These are phyloP conservation scores for Halophytophthora polymorphica DNA, from an alignment of 352 stramenopile species.

Conservation along the genomic window DNA sequence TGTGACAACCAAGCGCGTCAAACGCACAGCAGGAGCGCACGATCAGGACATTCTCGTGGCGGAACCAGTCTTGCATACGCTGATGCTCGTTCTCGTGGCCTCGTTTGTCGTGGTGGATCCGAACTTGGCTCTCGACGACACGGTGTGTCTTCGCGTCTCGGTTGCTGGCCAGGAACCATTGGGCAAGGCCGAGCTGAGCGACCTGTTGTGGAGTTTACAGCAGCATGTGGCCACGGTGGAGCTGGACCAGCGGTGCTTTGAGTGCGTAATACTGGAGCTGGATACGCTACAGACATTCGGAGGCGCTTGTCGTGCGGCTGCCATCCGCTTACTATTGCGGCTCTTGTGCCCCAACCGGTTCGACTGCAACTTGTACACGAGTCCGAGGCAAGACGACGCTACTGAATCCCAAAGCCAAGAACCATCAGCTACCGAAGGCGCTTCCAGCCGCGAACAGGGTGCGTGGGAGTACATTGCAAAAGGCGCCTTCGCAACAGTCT, in stretches of 20 bases:
- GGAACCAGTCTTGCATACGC: constrained; percentile 21
- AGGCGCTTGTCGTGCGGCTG: constrained; percentile 20
- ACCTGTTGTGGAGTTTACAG: constrained; percentile 49
- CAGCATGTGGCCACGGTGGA: constrained; percentile 23
- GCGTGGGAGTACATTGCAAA: constrained; percentile 39
- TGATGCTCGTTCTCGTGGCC: constrained; percentile 25
- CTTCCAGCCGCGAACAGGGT: not conserved
- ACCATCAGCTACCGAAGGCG: not conserved
- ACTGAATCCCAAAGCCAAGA: constrained; percentile 2
- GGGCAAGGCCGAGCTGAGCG: constrained; percentile 1
- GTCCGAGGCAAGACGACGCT: constrained; percentile 1
- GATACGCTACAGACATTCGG: constrained; percentile 25
- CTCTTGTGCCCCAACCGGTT: constrained; percentile 40
- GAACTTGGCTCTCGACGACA: constrained; percentile 33
- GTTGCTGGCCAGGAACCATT: constrained; percentile 9
- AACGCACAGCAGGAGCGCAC: not conserved
- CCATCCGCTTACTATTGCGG: constrained; percentile 30
- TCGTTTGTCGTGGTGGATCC: constrained; percentile 33
- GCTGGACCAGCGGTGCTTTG: constrained; percentile 18
- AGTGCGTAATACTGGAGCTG: constrained; percentile 31
- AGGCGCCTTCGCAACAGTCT: constrained; percentile 48
- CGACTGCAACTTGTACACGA: constrained; percentile 35
- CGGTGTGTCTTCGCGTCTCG: constrained; percentile 33
- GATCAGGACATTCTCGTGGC: constrained; percentile 11
- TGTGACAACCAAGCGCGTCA: not conserved